Evolutionary conservation across 805 yeast genomes (phyloP).

Genomic region (Kodamaea kakaduensis): DNA sequence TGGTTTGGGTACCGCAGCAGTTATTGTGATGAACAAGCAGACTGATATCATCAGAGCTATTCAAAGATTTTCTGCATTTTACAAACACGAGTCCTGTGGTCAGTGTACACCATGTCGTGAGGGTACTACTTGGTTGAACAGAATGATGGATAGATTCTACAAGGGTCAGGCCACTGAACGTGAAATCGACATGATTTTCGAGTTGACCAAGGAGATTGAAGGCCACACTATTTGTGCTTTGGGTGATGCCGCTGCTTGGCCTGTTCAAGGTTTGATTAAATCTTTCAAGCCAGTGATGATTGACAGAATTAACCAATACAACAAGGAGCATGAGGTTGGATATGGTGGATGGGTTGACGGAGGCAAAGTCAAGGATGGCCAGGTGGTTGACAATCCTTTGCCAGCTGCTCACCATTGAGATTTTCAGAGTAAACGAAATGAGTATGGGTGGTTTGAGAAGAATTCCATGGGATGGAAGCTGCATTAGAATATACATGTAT

Average conservation of each 20-base stretch:
- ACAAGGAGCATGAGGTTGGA: constrained; percentile 46
- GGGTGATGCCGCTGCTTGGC: constrained; percentile 95
- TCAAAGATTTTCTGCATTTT: constrained; percentile 78
- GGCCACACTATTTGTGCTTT: constrained; percentile 91
- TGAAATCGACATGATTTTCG: constrained; percentile 82
- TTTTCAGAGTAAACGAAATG: not conserved
- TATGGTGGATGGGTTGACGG: constrained; percentile 78
- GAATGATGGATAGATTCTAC: constrained; percentile 79
- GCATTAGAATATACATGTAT: constrained; percentile 4
- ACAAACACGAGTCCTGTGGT: constrained; percentile 91
- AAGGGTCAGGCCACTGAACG: constrained; percentile 74
- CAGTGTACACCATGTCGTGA: constrained; percentile 95
- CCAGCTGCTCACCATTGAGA: constrained; percentile 40
- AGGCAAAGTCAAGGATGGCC: constrained; percentile 59
- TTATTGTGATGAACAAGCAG: constrained; percentile 83
- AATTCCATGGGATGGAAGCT: constrained; percentile 4
- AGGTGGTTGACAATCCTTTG: constrained; percentile 56
- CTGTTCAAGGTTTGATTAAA: constrained; percentile 82
- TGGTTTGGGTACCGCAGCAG: constrained; percentile 91
- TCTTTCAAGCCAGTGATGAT: constrained; percentile 80
- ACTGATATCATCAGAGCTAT: constrained; percentile 83
- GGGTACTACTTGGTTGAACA: constrained; percentile 82
- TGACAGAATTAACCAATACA: constrained; percentile 66
- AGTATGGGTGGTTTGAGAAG: not conserved
- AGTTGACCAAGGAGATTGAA: constrained; percentile 81